Base-by-base conservation (phyloP, 805 yeast genomes). In the Ogataea chonburiensis region DNA sequence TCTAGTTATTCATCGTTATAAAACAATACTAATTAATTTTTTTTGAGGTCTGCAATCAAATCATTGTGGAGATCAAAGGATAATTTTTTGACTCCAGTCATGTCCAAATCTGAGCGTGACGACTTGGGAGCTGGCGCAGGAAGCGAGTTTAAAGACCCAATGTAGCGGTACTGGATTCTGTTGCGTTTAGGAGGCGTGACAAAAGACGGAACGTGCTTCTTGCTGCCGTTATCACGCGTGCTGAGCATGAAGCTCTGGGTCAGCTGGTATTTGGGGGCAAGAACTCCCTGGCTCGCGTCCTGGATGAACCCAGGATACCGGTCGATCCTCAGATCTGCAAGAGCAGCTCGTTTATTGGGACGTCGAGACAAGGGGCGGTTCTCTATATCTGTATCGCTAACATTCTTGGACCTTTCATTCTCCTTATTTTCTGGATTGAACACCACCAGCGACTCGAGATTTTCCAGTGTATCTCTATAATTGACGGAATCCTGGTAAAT, bases 121-220 rank as follows among this genome's bases (percentile, higher is more conserved):
- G 12, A 8, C 7, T 16, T 18, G 2, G 39, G 32, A 6, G 38
- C 13, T 9, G 8, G 13, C 22, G 15, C 26, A 12, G 27, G 17
- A 7, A 18, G 19, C 13, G 15, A 13, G 17, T 36, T 22, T 3
- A 49, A 28, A 1, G 52, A 38, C 16, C 37, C 35, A n/a, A 49
- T 39, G 34, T 45, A 49, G n/a, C 33, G 37, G 33, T 49, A 51
- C 5, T 36, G 42, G 12, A 43, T 33, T 20, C 43, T 34, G 20
- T 47, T 28, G 11, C 17, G 32, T 22, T 50, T 50, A 3, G 55
- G 55, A 4, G 55, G 55, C 4, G 55, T 51, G 21, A 49, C 40
- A 22, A 38, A 51, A 6, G 53, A 51, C 8, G 55, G 55, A 11
- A 50, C 29, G 7, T 37, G 38, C 2, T 18, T 14, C n/a, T 23